phyloP scores from a whole-genome alignment of 805 yeast species.

The Candida taoyuanica region DNA sequence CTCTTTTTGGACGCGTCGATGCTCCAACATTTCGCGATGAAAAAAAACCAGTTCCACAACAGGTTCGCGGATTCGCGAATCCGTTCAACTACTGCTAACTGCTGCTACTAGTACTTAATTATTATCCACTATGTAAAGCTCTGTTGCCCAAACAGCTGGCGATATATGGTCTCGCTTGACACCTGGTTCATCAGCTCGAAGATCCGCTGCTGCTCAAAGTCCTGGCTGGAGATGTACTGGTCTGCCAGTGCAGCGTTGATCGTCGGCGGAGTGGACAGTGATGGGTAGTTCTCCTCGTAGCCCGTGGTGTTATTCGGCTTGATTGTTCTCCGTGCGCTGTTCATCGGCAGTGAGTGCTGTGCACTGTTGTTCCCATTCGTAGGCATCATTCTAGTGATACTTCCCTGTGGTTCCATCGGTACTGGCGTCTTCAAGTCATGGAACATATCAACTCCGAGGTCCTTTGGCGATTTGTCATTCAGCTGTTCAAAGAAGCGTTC shows the following conservation, averaged over 20 bases:
- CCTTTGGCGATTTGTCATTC: conserved; percentile 19
- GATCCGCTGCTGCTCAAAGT: conserved; percentile 48
- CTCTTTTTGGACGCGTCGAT: conserved; percentile 1
- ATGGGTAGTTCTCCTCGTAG: conserved; percentile 20
- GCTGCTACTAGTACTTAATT: too few species aligned
- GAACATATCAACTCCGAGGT: conserved; percentile 10
- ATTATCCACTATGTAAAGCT: conserved; percentile 12
- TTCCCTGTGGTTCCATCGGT: conserved; percentile 13
- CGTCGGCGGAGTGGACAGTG: conserved; percentile 23
- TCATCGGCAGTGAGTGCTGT: conserved; percentile 4
- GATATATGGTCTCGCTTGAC: conserved; percentile 60
- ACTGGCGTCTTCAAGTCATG: conserved; percentile 12
- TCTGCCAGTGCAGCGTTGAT: background rate
- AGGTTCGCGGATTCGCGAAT: conserved; percentile 1
- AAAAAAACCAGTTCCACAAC: background rate
- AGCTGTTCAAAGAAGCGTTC: conserved; percentile 25
- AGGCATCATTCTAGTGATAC: too few species aligned
- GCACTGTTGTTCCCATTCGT: background rate
- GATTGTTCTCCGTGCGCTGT: background rate
- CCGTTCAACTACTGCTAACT: background rate
- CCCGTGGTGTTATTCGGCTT: background rate
- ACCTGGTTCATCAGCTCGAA: conserved; percentile 60
- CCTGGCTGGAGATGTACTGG: conserved; percentile 11
- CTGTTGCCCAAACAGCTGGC: conserved; percentile 46
- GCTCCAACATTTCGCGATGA: background rate